Base-by-base conservation (phyloP, 2,329 filamentous ascomycete genomes). In the Rachicladosporium sp. region DNA sequence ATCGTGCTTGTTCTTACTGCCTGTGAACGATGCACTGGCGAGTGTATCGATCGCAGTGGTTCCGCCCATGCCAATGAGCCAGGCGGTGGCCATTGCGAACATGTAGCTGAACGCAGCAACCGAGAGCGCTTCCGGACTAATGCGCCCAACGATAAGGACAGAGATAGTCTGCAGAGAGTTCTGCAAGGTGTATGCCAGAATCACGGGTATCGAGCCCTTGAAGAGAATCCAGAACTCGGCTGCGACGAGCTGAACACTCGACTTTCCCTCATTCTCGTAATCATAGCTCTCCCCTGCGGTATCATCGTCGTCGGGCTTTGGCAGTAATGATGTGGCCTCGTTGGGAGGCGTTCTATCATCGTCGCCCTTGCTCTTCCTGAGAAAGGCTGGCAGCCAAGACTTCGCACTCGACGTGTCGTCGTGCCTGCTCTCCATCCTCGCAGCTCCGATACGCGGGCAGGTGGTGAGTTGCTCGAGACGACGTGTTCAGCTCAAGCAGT, bases 81-180 rank as follows among this genome's bases (percentile, higher is more conserved):
- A 93, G 0, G 79, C 86, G 1, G 84, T 86, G 13, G 82, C 78
- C 82, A 89, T 87, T 40, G 86, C 86, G 50, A 93, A 93, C 86
- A 93, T 93, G 66, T 91, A 89, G 2, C 82, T 83, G 53, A 93
- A 93, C 0, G 86, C 85, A 1, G 84, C 80, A 0, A 81, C 83
- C 0, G 86, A 83, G 5, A 93, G 65, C 2, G 85, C 78, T 58
- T 91, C 81, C 1, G 86, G 80, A 0, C 82, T 88, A 0, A 86
- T 65, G 2, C 83, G 77, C 7, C 86, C 86, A 3, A 85, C 84
- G 31, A 93, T 78, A 34, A 93, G 65, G 4, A 93, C 82, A 0
- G 84, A 91, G 1, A 82, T 57, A 0, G 86, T 93, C 56, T 93
- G 86, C 0, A 93, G 66, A 4, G 81, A 87, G 58, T 89, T 93